phyloP scores from a whole-genome alignment of 768 basidiomycete species.

The Kockovaella imperatae region DNA sequence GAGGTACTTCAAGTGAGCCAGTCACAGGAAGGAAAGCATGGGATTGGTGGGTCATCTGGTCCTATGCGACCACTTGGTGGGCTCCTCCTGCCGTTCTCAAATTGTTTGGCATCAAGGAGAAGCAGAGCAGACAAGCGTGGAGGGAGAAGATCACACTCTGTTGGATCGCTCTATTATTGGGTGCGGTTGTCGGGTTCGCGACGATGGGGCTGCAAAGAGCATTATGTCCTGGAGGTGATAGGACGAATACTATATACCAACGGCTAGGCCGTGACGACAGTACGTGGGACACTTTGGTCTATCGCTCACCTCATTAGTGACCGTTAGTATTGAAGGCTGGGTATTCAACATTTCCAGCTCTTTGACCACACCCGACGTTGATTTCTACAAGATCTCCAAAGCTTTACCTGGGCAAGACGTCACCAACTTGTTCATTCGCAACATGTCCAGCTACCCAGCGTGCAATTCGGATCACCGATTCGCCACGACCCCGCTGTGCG shows the following conservation, averaged over 20 bases:
- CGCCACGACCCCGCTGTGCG: slow-evolving; percentile 69
- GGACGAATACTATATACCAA: slow-evolving; percentile 13
- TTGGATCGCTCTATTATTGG: slow-evolving; percentile 71
- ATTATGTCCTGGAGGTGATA: slow-evolving; percentile 62
- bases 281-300: slow-evolving; percentile 41
- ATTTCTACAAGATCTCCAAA: slow-evolving; percentile 56
- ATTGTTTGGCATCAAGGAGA: slow-evolving; percentile 72
- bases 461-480: slow-evolving; percentile 61
- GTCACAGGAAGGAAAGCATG: slow-evolving; percentile 7
- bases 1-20: slow-evolving; percentile 24
- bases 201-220: slow-evolving; percentile 91
- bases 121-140: slow-evolving; percentile 79
- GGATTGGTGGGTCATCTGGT: slow-evolving; percentile 70
- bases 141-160: slow-evolving; percentile 93
- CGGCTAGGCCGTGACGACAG: slow-evolving; percentile 27
- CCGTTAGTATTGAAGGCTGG: slow-evolving; percentile 67
- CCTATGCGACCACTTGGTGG: slow-evolving; percentile 78
- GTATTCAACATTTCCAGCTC: slow-evolving; percentile 65
- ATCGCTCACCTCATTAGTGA: slow-evolving; percentile 48
- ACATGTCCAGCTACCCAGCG: slow-evolving; percentile 56
- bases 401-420: slow-evolving; percentile 72
- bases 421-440: slow-evolving; percentile 72
- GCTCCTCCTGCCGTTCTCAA: slow-evolving; percentile 66
- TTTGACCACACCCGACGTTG: slow-evolving; percentile 52
- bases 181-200: slow-evolving; percentile 73